Evolutionary conservation across 352 stramenopile species (phyloP).

Genomic region (Globisporangium ultimum): DNA sequence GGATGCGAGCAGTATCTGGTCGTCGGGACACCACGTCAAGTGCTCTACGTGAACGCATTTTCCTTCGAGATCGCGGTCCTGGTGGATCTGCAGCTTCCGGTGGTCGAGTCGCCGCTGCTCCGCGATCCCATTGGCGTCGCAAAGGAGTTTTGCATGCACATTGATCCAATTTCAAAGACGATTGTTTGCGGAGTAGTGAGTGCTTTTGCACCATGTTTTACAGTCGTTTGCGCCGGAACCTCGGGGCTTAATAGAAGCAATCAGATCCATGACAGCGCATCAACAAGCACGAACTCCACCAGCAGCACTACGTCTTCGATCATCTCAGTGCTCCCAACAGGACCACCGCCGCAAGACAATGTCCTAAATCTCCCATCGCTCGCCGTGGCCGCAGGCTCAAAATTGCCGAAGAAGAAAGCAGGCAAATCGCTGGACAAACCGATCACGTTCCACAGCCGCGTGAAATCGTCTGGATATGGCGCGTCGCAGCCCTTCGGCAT

Average conservation of each 20-base stretch:
- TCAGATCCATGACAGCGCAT: too few species aligned
- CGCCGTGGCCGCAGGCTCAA: slow-evolving; percentile 16
- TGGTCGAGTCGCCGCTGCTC: neutral
- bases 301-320: neutral
- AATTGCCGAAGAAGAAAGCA: slow-evolving; percentile 11
- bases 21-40: slow-evolving; percentile 40
- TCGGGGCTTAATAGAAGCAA: neutral
- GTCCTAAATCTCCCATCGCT: slow-evolving; percentile 55
- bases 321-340: slow-evolving; percentile 49
- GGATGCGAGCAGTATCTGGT: slow-evolving; percentile 53
- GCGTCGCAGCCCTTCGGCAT: slow-evolving; percentile 17
- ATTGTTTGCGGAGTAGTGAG: slow-evolving; percentile 51
- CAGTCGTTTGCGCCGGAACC: slow-evolving; percentile 13
- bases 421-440: slow-evolving; percentile 54
- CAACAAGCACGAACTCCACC: neutral
- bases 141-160: slow-evolving; percentile 54
- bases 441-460: slow-evolving; percentile 74
- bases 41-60: slow-evolving; percentile 61
- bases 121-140: slow-evolving; percentile 34
- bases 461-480: slow-evolving; percentile 85
- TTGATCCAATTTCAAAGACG: slow-evolving; percentile 12
- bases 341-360: slow-evolving; percentile 41
- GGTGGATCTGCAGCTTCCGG: slow-evolving; percentile 43
- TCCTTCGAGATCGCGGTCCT: slow-evolving; percentile 60
- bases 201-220: slow-evolving; percentile 71